phyloP scores from a whole-genome alignment of 2,329 filamentous ascomycete species.

The Kalaharituber pfeilii region DNA sequence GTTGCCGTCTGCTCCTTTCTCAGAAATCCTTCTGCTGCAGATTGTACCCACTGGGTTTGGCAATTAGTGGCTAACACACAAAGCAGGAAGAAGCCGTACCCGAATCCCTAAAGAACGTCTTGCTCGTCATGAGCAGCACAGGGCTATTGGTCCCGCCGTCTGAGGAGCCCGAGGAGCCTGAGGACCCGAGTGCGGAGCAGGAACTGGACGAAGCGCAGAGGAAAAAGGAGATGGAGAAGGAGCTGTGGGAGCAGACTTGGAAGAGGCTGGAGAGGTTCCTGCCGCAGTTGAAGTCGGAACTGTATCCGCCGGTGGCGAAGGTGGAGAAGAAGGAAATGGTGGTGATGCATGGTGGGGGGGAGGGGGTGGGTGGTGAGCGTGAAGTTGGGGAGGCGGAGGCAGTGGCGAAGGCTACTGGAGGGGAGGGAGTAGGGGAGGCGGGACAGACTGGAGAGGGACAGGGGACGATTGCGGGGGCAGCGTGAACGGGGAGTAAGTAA shows the following conservation, averaged over 20 bases:
- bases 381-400: slow-evolving; percentile 6
- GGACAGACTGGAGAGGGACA: slow-evolving; percentile 7
- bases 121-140: slow-evolving; percentile 84
- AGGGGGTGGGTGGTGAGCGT: neutral
- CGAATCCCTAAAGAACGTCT: slow-evolving; percentile 88
- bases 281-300: slow-evolving; percentile 18
- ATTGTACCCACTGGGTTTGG: neutral
- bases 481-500: neutral
- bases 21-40: too few relatives aligned
- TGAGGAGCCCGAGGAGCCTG: slow-evolving; percentile 27
- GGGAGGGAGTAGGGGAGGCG: too few relatives aligned
- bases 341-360: too few relatives aligned
- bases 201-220: slow-evolving; percentile 24
- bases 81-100: slow-evolving; percentile 77
- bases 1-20: slow-evolving; percentile 25
- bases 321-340: neutral
- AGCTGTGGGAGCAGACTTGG: slow-evolving; percentile 23
- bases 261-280: slow-evolving; percentile 23
- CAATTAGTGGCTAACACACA: neutral
- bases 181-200: neutral
- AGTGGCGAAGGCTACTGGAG: slow-evolving; percentile 11
- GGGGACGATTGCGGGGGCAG: neutral
- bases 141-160: slow-evolving; percentile 65
- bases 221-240: slow-evolving; percentile 29
- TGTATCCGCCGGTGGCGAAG: slow-evolving; percentile 6